Base-by-base conservation (phyloP, 2,329 filamentous ascomycete species). In the Trichoderma koningiopsis region DNA sequence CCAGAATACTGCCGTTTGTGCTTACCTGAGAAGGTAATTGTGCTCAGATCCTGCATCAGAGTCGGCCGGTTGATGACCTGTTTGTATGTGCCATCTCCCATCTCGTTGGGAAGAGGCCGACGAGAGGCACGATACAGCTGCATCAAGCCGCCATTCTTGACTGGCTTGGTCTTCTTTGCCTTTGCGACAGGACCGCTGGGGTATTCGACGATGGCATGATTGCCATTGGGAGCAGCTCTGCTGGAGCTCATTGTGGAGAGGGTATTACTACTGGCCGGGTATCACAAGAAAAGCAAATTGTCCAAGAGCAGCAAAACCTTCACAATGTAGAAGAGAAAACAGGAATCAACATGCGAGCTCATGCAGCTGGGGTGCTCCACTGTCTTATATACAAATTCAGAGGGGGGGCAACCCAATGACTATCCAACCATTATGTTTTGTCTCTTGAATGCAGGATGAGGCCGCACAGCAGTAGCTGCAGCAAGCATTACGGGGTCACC, bases 51-150 rank as follows among this genome's bases (percentile, higher is more conserved):
- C 60, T 85, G 79, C 70, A 82, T 81, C 43, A 90, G 73, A 1
- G 85, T 83, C 0, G 85, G 84, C 16, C 85, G 83, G 72, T 82
- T 81, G n/a, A 81, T 80, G 1, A 82, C 77, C 8, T 76, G 75
- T 5, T 84, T 79, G 68, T 89, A 91, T 2, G 85, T 84, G n/a
- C 89, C 89, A 75, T 90, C 85, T 31, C 89, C 89, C 66, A 83
- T 85, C 73, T 91, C 84, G 1, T 82, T 88, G 0, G 91, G 89
- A 37, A 91, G 79, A 11, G 91, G 89, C n/a, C 87, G 81, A 69
- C 83, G 83, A 1, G 88, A 87, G 5, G 87, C 85, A 66, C 80
- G 74, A 3, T 78, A 75, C 33, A 82, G 73, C 59, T 79, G 76
- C 71, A 77, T 75, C 56, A 81, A 72, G 37, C 72, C 75, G 13